Evolutionary conservation across 352 stramenopile species (phyloP), one percentile per base, ranked within the genome.

Genomic region (Pythium dissotocum): DNA sequence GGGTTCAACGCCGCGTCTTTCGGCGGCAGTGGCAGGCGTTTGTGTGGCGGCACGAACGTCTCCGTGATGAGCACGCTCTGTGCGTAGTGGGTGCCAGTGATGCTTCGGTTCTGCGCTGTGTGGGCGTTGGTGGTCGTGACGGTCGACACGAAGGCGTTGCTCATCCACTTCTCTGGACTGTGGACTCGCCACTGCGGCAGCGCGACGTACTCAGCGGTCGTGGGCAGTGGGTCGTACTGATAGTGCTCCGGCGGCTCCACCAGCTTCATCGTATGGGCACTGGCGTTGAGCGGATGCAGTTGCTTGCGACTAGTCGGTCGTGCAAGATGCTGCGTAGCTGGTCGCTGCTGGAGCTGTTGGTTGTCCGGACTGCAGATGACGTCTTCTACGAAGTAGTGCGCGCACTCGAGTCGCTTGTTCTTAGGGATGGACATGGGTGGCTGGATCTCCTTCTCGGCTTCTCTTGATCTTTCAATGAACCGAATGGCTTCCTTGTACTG

Each of bases 361-460:
- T 42, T 42, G 36, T 57, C 13, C 6, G 2, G 32, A 18, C 33
- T 61, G 58, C 62, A 72, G 49, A 89, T 65, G 12, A 87, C 48
- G 67, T 89, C 77, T n/a, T 76, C 60, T 9, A 87, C 72, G 35
- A 88, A 89, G 55, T 84, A 89, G 63, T 87, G 85, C 42, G 70
- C 81, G 62, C 81, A 88, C 16, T 71, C 71, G 52, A 89, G 73
- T 30, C 77, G 73, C 49, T 87, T 87, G 72, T 82, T 87, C 30
- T 72, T 78, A 6, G 80, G 65, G 40, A 90, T 78, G 16, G 73
- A 65, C 75, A 92, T 83, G 1, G 84, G 82, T 44, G 75, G 75
- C 26, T 92, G 84, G 33, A 92, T 85, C 58, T 92, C 82, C 56
- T 90, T 92, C 58, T 79, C 61, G 58, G 88, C 89, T 33, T 81